A percentile compares a stretch with the other conserved stretches of the same genome.
phyloP scores from a whole-genome alignment of 345 rosid genomes.

The Hibiscus tridactylites region DNA sequence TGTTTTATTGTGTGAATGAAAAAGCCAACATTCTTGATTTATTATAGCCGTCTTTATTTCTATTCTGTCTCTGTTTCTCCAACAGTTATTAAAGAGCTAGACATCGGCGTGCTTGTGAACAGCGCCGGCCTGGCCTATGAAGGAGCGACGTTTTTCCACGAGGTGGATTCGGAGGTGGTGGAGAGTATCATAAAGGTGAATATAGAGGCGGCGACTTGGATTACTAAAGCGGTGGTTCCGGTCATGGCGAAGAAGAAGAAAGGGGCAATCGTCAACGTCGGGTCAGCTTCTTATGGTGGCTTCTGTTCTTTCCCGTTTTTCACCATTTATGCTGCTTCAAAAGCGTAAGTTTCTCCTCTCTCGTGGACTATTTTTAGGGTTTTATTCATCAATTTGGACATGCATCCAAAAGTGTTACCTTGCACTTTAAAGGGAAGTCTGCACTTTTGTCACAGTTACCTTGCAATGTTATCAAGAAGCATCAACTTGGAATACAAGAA shows the following conservation, averaged over 20 bases:
- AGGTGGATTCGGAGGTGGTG: slow-evolving; percentile 25
- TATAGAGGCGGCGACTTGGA: slow-evolving; percentile 28
- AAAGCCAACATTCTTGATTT: too few relatives aligned
- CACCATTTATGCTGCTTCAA: slow-evolving; percentile 32
- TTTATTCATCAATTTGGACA: not conserved
- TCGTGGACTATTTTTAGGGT: not conserved
- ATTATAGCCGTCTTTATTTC: too few relatives aligned
- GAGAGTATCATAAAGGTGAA: slow-evolving; percentile 37
- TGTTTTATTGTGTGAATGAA: too few relatives aligned
- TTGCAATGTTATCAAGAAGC: slow-evolving; percentile 35
- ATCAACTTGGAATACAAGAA: slow-evolving; percentile 31
- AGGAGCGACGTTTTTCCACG: slow-evolving; percentile 29
- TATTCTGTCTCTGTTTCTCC: too few relatives aligned
- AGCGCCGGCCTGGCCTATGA: slow-evolving; percentile 30
- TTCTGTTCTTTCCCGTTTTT: slow-evolving; percentile 25
- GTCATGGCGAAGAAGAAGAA: slow-evolving; percentile 38
- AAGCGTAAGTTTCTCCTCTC: slow-evolving; percentile 35
- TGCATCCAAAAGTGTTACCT: too few relatives aligned
- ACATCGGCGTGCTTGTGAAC: slow-evolving; percentile 35
- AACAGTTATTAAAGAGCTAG: slow-evolving; percentile 35
- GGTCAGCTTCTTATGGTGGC: slow-evolving; percentile 32
- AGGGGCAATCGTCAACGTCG: slow-evolving; percentile 43
- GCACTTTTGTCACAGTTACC: slow-evolving; percentile 21
- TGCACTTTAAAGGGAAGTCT: too few relatives aligned
- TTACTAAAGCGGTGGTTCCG: slow-evolving; percentile 27